Conservation (phyloP, 257 asterid genomes). For the Fraxinus americana region DNA sequence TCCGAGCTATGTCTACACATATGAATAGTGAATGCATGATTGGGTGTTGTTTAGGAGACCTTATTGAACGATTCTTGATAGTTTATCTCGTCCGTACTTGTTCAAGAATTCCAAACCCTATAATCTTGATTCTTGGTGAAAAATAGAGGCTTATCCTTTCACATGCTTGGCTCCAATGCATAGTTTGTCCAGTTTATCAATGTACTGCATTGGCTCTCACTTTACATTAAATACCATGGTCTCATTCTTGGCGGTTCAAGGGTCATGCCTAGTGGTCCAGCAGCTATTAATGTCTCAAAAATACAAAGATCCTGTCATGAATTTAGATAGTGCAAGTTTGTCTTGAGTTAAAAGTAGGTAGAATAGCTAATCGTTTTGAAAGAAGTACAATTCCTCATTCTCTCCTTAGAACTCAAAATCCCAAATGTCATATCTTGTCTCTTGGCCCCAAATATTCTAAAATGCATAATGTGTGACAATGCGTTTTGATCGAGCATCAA, state of each 20-base stretch:
- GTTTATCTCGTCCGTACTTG: not conserved
- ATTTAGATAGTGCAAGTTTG: slow-evolving; percentile 15
- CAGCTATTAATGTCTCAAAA: slow-evolving; percentile 13
- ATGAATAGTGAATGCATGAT: not conserved
- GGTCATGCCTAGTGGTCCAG: slow-evolving; percentile 32
- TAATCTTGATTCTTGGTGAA: slow-evolving; percentile 10
- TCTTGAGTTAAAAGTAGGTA: not conserved
- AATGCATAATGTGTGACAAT: too few species aligned
- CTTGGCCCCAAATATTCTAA: too few species aligned
- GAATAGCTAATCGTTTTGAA: not conserved
- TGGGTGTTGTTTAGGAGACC: not conserved
- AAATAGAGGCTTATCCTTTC: slow-evolving; percentile 18
- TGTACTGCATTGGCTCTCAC: slow-evolving; percentile 15
- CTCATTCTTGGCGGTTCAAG: slow-evolving; percentile 22
- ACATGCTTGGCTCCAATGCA: slow-evolving; percentile 22
- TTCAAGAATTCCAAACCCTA: not conserved
- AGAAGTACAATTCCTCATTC: too few species aligned
- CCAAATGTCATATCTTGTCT: too few species aligned
- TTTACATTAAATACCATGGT: slow-evolving; percentile 29
- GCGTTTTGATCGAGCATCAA: too few species aligned
- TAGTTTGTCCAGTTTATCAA: slow-evolving; percentile 33
- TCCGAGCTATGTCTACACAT: not conserved
- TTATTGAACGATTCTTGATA: not conserved
- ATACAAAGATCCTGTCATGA: slow-evolving; percentile 26
- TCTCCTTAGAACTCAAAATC: too few species aligned